Conservation (phyloP, 1,284 basidiomycete genomes). For the Cryptococcus sp. region DNA sequence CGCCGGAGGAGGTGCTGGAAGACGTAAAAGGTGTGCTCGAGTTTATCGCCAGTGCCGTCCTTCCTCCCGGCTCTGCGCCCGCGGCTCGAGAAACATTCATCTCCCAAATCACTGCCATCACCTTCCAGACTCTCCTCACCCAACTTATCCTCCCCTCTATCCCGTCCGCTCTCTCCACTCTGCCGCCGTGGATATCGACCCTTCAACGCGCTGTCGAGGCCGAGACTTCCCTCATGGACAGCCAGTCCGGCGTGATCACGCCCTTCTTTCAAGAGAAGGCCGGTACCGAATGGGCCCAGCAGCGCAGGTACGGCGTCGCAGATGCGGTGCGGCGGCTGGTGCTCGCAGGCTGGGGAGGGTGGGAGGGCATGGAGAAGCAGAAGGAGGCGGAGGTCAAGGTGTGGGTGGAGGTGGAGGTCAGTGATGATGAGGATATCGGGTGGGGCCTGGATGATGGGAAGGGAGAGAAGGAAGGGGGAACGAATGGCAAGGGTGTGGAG, state of each 20-base stretch:
- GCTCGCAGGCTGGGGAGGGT: conserved; percentile 18
- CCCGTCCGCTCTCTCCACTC: conserved; percentile 58
- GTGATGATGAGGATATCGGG: conserved; percentile 13
- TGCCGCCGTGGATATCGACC: conserved; percentile 63
- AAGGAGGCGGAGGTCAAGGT: conserved; percentile 11
- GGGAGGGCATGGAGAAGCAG: conserved; percentile 16
- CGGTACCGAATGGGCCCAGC: conserved; percentile 41
- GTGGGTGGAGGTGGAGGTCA: conserved; percentile 33
- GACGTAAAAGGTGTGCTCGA: conserved; percentile 19
- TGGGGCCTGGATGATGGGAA: conserved; percentile 13
- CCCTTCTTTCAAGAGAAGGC: conserved; percentile 53
- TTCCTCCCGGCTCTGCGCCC: conserved; percentile 1
- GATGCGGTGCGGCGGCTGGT: conserved; percentile 19
- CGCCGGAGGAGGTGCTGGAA: conserved; percentile 11
- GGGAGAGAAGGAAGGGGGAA: not conserved
- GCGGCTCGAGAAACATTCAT: conserved; percentile 19
- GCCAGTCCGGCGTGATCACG: conserved; percentile 9
- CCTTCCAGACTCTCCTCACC: conserved; percentile 55
- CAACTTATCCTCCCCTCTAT: conserved; percentile 64
- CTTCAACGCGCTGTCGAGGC: conserved; percentile 59
- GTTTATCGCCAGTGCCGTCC: conserved; percentile 17
- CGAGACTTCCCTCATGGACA: conserved; percentile 52
- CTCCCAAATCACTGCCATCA: conserved; percentile 1
- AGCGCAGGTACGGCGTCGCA: conserved; percentile 14
- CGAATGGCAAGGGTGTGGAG: not conserved